Evolutionary conservation across 192 early-diverging fungal genomes (phyloP), one percentile per base, ranked within the genome.

Genomic region (Jimgerdemannia lactiflua): DNA sequence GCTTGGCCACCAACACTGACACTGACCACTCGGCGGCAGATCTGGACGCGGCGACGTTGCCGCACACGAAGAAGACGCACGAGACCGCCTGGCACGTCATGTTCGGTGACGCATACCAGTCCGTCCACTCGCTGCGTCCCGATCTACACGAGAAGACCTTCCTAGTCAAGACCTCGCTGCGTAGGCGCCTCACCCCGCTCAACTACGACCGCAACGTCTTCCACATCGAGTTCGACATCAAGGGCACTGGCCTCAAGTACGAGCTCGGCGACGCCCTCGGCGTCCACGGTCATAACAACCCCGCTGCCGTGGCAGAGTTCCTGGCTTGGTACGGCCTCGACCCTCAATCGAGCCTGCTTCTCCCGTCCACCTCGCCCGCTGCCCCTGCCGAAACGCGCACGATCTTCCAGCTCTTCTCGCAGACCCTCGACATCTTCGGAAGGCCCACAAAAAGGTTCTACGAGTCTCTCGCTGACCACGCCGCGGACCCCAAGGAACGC

Each of bases 401-500:
- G 3, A 82, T 95, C 41, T 81, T 87, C 76, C 94, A 96, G 77
- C 82, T 95, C 75, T 90, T 98, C 65, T 87, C 91, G 20, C 95
- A 95, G 75, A 87, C 88, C 41, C 84, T 95, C 69, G 97, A 98
- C 78, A 79, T 97, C 72, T 98, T 98, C 87, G 97, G 97, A 65
- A 93, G 95, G 69, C 97, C 97, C 4, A 92, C 92, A 75, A 97
- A 97, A 83, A 93, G 92, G 77, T 98, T 98, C 86, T 98, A 96
- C 85, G 91, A 94, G 70, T 82, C 84, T 29, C 84, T 98, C 64
- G 92, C 93, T 63, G 83, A 84, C 20, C 92, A 83, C 79, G 92
- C 94, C 18, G 85, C 87, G 14, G 91, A 95, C 72, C 83, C 82
- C 39, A 81, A 83, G 54, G 91, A 97, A 79, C 87, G 86, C 41